These are phyloP conservation scores for Besnoitia besnoiti DNA, from an alignment of 169 alveolate species.

Conservation along the genomic window DNA sequence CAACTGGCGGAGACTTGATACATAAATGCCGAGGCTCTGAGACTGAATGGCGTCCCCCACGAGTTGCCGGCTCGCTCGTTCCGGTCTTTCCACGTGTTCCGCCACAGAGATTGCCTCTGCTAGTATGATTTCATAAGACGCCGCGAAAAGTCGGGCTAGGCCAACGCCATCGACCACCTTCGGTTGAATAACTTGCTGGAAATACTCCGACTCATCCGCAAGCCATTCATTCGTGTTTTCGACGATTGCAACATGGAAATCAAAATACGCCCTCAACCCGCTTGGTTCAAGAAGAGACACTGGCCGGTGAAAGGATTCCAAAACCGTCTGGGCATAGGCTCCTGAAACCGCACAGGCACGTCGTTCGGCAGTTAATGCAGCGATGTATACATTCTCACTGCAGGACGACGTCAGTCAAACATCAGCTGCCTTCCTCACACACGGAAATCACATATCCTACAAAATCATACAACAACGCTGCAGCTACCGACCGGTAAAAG, in stretches of 20 bases:
- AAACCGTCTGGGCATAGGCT: neutral
- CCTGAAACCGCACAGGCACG: no score
- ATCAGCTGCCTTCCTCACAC: no score
- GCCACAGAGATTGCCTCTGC: neutral
- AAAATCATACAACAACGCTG: no score
- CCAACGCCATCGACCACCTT: neutral
- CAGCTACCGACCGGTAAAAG: no score
- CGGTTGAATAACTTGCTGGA: neutral
- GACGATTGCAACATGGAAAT: neutral
- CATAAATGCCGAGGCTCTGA: neutral
- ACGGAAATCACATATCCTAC: no score
- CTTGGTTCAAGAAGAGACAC: neutral
- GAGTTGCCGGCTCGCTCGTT: neutral
- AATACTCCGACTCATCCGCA: neutral
- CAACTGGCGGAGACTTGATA: neutral
- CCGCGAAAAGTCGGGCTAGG: neutral
- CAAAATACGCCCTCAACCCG: neutral
- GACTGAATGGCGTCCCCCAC: neutral
- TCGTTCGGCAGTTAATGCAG: no score
- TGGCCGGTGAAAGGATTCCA: neutral
- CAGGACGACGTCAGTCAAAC: no score
- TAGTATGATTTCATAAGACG: neutral
- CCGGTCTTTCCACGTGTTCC: neutral
- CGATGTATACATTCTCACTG: no score
- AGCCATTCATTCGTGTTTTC: neutral